Conservation (phyloP, 306 rosid genomes). For the Rosa persica region DNA sequence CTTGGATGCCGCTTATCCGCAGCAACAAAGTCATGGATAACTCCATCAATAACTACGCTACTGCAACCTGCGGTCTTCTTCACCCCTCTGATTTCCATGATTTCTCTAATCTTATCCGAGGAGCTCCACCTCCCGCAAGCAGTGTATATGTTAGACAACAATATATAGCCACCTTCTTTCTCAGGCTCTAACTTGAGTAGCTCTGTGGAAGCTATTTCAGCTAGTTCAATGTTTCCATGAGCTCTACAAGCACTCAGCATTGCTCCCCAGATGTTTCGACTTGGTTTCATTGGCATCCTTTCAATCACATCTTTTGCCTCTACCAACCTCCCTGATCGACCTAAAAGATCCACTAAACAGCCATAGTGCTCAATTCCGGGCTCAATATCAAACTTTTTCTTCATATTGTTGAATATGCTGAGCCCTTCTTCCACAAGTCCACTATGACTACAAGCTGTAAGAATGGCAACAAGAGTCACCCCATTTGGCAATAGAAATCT, state of each 20-base stretch:
- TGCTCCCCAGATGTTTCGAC: constrained; percentile 52
- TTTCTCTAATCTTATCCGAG: constrained; percentile 43
- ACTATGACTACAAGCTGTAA: constrained; percentile 54
- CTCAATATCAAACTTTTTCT: constrained; percentile 31
- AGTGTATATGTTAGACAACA: constrained; percentile 54
- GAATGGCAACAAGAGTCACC: constrained; percentile 49
- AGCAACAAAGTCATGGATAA: constrained; percentile 40
- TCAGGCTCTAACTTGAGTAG: constrained; percentile 47
- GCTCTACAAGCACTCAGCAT: constrained; percentile 54
- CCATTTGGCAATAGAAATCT: constrained; percentile 33
- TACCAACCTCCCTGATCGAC: constrained; percentile 42
- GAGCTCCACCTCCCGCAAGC: constrained; percentile 46
- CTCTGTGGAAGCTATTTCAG: constrained; percentile 48
- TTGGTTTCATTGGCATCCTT: constrained; percentile 52
- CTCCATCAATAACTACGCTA: constrained; percentile 43
- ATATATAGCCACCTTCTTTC: constrained; percentile 49
- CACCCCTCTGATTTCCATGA: constrained; percentile 50
- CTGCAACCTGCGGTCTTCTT: constrained; percentile 56
- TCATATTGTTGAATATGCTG: constrained; percentile 39
- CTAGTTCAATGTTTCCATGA: constrained; percentile 40
- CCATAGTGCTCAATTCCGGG: constrained; percentile 57
- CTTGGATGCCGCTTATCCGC: constrained; percentile 45
- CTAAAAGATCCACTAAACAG: constrained; percentile 55
- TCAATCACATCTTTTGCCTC: constrained; percentile 43
- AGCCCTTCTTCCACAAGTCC: constrained; percentile 58